Conservation (phyloP, 257 asterid genomes). For the Fraxinus americana region DNA sequence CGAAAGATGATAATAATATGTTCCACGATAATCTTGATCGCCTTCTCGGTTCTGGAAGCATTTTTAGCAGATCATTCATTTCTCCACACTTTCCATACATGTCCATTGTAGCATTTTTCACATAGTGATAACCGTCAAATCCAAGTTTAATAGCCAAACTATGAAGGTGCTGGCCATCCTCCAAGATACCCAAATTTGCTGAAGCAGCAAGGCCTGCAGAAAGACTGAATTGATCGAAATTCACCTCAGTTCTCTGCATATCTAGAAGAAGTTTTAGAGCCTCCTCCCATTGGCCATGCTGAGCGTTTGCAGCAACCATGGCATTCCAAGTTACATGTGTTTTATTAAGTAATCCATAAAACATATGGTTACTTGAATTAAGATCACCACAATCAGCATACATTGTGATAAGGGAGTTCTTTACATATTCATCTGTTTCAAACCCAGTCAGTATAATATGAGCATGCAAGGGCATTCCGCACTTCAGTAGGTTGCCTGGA, state of each 20-base stretch:
- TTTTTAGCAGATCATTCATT: constrained; percentile 55
- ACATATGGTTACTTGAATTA: constrained; percentile 58
- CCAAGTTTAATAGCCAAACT: constrained; percentile 71
- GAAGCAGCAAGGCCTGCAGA: constrained; percentile 78
- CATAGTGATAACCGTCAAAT: constrained; percentile 49
- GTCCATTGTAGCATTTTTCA: constrained; percentile 68
- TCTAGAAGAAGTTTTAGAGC: constrained; percentile 65
- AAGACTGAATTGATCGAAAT: constrained; percentile 75
- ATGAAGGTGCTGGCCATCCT: constrained; percentile 74
- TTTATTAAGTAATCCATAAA: constrained; percentile 41
- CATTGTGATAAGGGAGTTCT: constrained; percentile 79
- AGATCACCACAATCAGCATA: constrained; percentile 87
- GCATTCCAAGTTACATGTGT: constrained; percentile 76
- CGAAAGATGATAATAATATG: constrained; percentile 61
- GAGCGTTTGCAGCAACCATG: constrained; percentile 79
- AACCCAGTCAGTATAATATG: constrained; percentile 51
- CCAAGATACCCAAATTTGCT: constrained; percentile 71
- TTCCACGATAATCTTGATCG: constrained; percentile 75
- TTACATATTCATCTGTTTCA: constrained; percentile 65
- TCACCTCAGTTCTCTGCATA: constrained; percentile 76
- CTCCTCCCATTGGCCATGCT: constrained; percentile 75
- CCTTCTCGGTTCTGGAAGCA: constrained; percentile 58
- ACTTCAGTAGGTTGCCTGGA: constrained; percentile 47
- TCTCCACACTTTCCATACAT: constrained; percentile 94
- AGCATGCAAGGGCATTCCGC: constrained; percentile 77